phyloP scores from a whole-genome alignment of 805 yeast genomes.

The Zygotorulaspora florentina region DNA sequence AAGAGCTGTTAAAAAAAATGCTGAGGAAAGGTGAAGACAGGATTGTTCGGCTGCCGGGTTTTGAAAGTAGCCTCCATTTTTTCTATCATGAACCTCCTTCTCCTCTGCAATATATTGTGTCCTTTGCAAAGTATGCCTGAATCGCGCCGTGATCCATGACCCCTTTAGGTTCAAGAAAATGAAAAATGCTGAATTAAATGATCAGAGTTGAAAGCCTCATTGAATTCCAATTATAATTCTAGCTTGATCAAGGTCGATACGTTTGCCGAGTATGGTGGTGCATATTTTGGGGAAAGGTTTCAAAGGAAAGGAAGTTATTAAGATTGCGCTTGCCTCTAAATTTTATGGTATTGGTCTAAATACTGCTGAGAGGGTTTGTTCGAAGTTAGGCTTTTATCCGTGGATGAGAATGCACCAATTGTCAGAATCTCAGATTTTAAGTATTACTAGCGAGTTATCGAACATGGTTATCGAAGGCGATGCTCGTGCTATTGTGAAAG shows the following conservation, averaged over 20 bases:
- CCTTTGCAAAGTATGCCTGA: too few relatives aligned
- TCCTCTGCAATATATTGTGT: too few relatives aligned
- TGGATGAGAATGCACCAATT: conserved; percentile 92
- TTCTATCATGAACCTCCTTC: too few relatives aligned
- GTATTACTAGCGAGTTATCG: conserved; percentile 81
- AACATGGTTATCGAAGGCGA: conserved; percentile 79
- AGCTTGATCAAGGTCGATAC: background rate
- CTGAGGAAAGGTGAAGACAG: too few relatives aligned
- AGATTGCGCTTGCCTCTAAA: conserved; percentile 67
- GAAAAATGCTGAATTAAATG: background rate
- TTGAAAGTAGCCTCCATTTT: too few relatives aligned
- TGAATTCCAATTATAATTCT: background rate
- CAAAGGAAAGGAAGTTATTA: conserved; percentile 38
- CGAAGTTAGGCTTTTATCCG: conserved; percentile 88
- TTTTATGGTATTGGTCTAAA: conserved; percentile 83
- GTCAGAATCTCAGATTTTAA: conserved; percentile 79
- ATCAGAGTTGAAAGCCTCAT: background rate
- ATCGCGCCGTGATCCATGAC: background rate
- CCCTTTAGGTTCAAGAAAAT: background rate
- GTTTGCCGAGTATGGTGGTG: conserved; percentile 40
- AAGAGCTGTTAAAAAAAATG: too few relatives aligned
- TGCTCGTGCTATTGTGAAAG: conserved; percentile 66
- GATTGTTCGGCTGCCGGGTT: too few relatives aligned
- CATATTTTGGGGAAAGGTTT: conserved; percentile 51
- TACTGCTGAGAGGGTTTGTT: conserved; percentile 71